Base-by-base conservation (phyloP, 202 grass and related monocot species). In the Schoenoplectus tabernaemontani region DNA sequence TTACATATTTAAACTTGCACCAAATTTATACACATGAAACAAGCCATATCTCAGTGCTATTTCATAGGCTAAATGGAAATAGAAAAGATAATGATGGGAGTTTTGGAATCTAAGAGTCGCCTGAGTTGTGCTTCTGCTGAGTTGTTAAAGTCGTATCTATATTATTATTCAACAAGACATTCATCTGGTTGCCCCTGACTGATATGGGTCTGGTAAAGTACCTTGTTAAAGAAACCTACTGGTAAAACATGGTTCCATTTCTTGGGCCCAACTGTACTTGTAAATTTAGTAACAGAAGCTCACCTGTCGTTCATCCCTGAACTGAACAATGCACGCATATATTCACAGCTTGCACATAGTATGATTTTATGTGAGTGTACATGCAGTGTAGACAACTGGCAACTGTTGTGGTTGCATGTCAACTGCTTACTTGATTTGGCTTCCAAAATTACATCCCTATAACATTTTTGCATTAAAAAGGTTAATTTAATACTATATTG, bases 251-350 rank as follows among this genome's bases (percentile, higher is more conserved):
- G 2, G 23, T 17, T 30, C 46, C 46, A 8, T 74, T 53, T 53
- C 6, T 74, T 19, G 44, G 69, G 24, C 19, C n/a, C 39, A 9
- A 38, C 36, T 36, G 9, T 77, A 9, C n/a, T 23, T 80, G 9
- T 19, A 9, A 48, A 44, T 51, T 63, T 80, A 34, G 3, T 73
- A 60, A 87, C 64, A 0, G 1, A 22, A 70, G 10, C 47, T 84
- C 59, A 97, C 93, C 94, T 97, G 59, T 97, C 94, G 15, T 97
- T 86, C 95, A 94, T 97, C 58, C 95, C 91, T n/a, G 95, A 93
- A 1, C 51, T 82, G 84, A 97, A 97, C 8, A 97, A 84, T 43
- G 91, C 91, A 20, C 84, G 84, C 37, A 97, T 57, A 56, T 97
- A 97, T 82, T 92, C 91, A 5, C 89, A 92, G 77, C 62, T 84